Evolutionary conservation across 257 asterid genomes (phyloP).

Genomic region (Jacaranda mimosifolia): DNA sequence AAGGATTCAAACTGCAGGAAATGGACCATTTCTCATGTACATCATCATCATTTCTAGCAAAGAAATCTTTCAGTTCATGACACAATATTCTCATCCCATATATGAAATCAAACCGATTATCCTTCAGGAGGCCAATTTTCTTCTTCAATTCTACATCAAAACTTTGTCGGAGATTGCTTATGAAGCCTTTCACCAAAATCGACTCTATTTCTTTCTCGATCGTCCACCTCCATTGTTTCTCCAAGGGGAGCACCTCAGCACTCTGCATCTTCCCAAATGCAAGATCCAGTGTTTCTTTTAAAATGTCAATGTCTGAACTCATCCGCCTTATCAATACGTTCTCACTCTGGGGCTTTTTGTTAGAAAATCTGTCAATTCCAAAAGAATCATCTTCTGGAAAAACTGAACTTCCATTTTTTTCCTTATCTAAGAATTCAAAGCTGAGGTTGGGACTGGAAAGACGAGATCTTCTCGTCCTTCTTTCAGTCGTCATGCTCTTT

Average conservation of each 20-base stretch:
- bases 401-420: conserved; percentile 27
- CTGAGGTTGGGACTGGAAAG: conserved; percentile 51
- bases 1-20: background rate
- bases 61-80: conserved; percentile 45
- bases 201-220: conserved; percentile 65
- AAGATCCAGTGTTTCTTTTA: conserved; percentile 68
- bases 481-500: conserved; percentile 28
- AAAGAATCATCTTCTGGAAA: conserved; percentile 23
- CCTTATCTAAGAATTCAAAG: conserved; percentile 45
- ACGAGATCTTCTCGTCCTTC: conserved; percentile 42
- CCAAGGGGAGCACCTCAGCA: conserved; percentile 61
- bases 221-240: conserved; percentile 67
- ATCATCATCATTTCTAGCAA: conserved; percentile 35
- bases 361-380: conserved; percentile 19
- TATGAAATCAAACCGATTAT: conserved; percentile 49
- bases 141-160: conserved; percentile 45
- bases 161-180: conserved; percentile 41
- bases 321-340: conserved; percentile 57
- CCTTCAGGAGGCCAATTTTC: conserved; percentile 40
- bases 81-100: conserved; percentile 43
- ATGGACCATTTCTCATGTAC: background rate
- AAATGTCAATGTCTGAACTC: conserved; percentile 70
- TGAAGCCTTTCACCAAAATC: conserved; percentile 55
- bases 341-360: conserved; percentile 27
- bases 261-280: conserved; percentile 70